Base-by-base conservation (phyloP, 371 early-diverging fungal species). In the Mucor irregularis region DNA sequence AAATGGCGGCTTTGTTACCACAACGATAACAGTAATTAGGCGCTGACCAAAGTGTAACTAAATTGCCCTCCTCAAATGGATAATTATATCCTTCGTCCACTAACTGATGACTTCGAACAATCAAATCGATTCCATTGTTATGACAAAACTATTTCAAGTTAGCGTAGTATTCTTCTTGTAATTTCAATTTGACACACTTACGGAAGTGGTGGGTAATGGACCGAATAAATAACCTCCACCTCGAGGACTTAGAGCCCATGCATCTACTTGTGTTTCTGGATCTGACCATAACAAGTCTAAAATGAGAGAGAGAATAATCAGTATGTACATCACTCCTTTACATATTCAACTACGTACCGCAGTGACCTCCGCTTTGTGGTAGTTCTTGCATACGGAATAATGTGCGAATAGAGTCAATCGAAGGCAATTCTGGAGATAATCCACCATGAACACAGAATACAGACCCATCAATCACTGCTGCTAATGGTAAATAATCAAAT, bases 21-120 rank as follows among this genome's bases (percentile, higher is more conserved):
- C 99, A 99, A 46, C 99, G 88, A 73, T 99, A 99, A 79, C 99
- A 99, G 74, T 99, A 99, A 76, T 97, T 99, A 19, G 99, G 99
- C 28, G 99, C 99, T 16, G 95, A 95, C 95, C 99, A 99, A 42
- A 99, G 92, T 4, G 99, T 99, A n/a, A 99, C 99, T 58, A 99
- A 83, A 52, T 91, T 89, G 56, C 93, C 89, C 53, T 96, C 94
- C 16, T 92, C 90, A 76, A 98, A 98, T 85, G 94, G 95, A 74
- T 93, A 96, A 68, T 97, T 95, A 84, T 91, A 99, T 4, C 95
- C 85, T 97, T 98, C 98, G 90, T 98, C 69, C 21, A 96, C 97
- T 31, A 99, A 83, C 64, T 99, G 97, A 82, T 99, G 99, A 17
- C 95, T 96, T 51, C 99, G 83, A 17, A 94, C 95, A 68, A 99